A percentile compares a stretch with the other conserved stretches of the same genome.
These are phyloP conservation scores for Xylariaceae sp. DNA, from an alignment of 2,329 filamentous ascomycete species.

Conservation along the genomic window DNA sequence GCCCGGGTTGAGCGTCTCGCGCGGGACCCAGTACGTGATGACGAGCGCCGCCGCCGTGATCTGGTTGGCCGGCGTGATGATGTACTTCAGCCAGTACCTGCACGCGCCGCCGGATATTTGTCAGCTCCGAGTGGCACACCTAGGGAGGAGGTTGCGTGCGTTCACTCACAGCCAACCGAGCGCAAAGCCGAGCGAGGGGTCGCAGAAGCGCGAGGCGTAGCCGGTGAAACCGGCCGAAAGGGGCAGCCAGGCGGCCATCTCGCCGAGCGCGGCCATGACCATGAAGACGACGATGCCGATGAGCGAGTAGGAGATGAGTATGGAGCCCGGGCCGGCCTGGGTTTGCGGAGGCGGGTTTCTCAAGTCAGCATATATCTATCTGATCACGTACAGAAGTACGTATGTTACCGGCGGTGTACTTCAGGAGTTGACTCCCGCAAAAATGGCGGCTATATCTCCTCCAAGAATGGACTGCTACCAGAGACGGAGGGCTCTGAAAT, in stretches of 20 bases:
- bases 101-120: constrained; percentile 1
- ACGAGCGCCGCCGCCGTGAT: constrained; percentile 73
- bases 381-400: too few relatives aligned
- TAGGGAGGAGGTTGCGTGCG: neutral
- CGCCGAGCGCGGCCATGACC: constrained; percentile 74
- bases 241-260: constrained; percentile 80
- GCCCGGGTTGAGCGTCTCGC: constrained; percentile 63
- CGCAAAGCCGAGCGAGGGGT: constrained; percentile 73
- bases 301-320: constrained; percentile 64
- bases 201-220: constrained; percentile 71
- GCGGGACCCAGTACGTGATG: constrained; percentile 67
- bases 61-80: constrained; percentile 80
- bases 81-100: constrained; percentile 67
- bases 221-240: constrained; percentile 73
- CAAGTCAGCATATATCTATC: too few relatives aligned
- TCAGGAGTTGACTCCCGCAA: too few relatives aligned
- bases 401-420: too few relatives aligned
- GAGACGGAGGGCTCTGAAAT: too few relatives aligned
- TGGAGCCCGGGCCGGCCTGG: constrained; percentile 52
- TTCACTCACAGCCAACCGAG: constrained; percentile 59
- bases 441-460: too few relatives aligned
- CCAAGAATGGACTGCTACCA: too few relatives aligned
- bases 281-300: constrained; percentile 68
- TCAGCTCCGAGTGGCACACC: too few relatives aligned
- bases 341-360: too few relatives aligned